Percentiles rank a stretch among this genome's conserved stretches.
phyloP scores from a whole-genome alignment of 2,329 filamentous ascomycete species.

The Phialophora chinensis region DNA sequence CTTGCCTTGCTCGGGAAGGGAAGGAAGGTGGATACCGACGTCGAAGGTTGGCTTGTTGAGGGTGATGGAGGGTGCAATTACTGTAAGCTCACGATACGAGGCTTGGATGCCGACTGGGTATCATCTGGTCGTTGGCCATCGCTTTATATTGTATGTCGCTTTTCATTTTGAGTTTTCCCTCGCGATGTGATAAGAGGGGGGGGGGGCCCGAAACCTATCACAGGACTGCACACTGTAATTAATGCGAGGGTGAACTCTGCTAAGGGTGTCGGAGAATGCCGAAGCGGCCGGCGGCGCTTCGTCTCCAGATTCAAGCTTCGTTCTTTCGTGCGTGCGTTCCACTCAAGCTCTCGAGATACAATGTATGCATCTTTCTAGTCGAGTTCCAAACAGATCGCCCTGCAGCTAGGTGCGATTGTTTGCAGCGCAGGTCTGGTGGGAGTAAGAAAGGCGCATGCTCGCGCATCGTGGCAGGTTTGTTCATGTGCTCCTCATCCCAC shows the following conservation, averaged over 20 bases:
- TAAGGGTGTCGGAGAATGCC: background rate
- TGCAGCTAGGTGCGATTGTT: too few species aligned
- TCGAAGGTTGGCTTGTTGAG: background rate
- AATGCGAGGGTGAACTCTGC: too few species aligned
- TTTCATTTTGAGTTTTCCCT: background rate
- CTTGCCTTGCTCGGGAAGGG: background rate
- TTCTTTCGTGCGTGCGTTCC: background rate
- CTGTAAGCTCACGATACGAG: background rate
- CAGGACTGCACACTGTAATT: background rate
- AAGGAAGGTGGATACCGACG: background rate
- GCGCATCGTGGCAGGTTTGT: too few species aligned
- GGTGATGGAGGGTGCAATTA: background rate
- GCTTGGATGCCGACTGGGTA: background rate
- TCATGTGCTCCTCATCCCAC: too few species aligned
- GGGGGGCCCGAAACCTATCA: background rate
- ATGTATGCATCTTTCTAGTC: background rate
- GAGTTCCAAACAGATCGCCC: too few species aligned
- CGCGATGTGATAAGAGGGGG: background rate
- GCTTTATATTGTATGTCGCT: background rate
- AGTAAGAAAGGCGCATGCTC: too few species aligned
- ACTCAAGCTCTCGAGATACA: background rate
- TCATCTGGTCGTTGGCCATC: too few species aligned
- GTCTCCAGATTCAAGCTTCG: background rate
- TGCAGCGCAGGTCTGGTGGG: too few species aligned
- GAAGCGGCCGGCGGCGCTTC: background rate